phyloP scores from a whole-genome alignment of 2,329 filamentous ascomycete genomes.

The Colletotrichum sp. region DNA sequence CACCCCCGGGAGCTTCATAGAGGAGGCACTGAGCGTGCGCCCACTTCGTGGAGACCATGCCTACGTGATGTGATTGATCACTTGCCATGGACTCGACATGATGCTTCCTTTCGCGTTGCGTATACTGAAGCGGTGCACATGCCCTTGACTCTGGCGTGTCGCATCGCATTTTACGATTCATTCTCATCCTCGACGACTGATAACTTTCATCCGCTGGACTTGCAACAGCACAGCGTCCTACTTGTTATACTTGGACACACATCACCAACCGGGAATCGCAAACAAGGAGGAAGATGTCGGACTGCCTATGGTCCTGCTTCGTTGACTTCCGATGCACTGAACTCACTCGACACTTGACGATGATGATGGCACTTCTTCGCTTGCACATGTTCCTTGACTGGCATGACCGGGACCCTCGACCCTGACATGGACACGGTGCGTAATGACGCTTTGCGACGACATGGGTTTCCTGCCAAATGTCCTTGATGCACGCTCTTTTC shows the following conservation, averaged over 20 bases:
- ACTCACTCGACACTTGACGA: slow-evolving; percentile 17
- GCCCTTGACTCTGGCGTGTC: slow-evolving; percentile 15
- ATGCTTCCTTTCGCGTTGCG: slow-evolving; percentile 21
- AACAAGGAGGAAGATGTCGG: background rate
- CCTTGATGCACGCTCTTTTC: slow-evolving; percentile 13
- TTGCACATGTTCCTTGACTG: slow-evolving; percentile 21
- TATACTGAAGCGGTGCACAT: slow-evolving; percentile 20
- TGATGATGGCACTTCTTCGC: slow-evolving; percentile 19
- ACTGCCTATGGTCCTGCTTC: slow-evolving; percentile 5
- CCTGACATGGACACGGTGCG: slow-evolving; percentile 19
- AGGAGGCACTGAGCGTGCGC: background rate
- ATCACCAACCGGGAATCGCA: background rate
- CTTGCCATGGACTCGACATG: slow-evolving; percentile 23
- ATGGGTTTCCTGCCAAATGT: slow-evolving; percentile 7
- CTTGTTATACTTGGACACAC: slow-evolving; percentile 14
- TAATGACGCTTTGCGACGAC: slow-evolving; percentile 11
- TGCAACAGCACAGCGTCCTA: slow-evolving; percentile 14
- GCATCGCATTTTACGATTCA: background rate
- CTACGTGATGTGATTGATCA: slow-evolving; percentile 24
- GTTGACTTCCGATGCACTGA: slow-evolving; percentile 19
- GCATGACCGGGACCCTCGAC: slow-evolving; percentile 7
- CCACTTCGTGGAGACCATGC: slow-evolving; percentile 15
- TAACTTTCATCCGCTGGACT: slow-evolving; percentile 8
- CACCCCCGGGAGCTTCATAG: slow-evolving; percentile 21
- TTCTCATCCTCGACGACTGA: slow-evolving; percentile 10